These are phyloP conservation scores for Mentha longifolia DNA, from an alignment of 257 asterid species.

Conservation along the genomic window DNA sequence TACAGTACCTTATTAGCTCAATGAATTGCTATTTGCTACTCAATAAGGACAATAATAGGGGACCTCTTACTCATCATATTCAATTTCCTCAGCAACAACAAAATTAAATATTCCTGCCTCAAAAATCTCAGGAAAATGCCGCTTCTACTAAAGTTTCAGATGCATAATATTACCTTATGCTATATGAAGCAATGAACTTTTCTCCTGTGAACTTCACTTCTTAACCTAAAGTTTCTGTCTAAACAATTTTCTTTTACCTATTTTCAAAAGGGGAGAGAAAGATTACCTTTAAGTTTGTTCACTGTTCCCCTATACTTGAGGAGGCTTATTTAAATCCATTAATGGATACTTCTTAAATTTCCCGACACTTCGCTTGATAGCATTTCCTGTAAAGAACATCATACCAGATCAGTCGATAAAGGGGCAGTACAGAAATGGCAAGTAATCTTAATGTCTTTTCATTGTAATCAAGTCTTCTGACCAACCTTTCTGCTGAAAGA, in stretches of 20 bases:
- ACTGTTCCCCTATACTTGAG: neutral
- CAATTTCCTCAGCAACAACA: conserved; percentile 34
- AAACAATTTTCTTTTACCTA: neutral
- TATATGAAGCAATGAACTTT: neutral
- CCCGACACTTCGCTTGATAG: conserved; percentile 23
- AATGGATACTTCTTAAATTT: conserved; percentile 12
- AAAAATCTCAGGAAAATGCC: neutral
- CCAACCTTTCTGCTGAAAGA: neutral
- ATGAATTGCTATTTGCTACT: conserved; percentile 18
- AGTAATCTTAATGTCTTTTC: neutral
- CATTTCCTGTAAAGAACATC: neutral
- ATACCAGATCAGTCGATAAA: neutral
- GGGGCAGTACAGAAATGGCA: neutral
- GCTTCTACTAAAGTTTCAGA: neutral
- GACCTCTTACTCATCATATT: conserved; percentile 26
- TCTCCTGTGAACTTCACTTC: neutral
- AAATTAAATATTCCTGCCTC: conserved; percentile 11
- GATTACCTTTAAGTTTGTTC: conserved; percentile 2
- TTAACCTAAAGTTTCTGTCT: neutral
- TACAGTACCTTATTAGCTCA: conserved; percentile 22
- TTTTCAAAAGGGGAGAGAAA: neutral
- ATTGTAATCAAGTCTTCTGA: neutral
- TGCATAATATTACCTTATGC: neutral
- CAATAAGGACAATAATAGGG: conserved; percentile 21
- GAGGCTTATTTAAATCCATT: conserved; percentile 1